Base-by-base conservation (phyloP, 2,329 filamentous ascomycete genomes). In the Madurella mycetomatis region DNA sequence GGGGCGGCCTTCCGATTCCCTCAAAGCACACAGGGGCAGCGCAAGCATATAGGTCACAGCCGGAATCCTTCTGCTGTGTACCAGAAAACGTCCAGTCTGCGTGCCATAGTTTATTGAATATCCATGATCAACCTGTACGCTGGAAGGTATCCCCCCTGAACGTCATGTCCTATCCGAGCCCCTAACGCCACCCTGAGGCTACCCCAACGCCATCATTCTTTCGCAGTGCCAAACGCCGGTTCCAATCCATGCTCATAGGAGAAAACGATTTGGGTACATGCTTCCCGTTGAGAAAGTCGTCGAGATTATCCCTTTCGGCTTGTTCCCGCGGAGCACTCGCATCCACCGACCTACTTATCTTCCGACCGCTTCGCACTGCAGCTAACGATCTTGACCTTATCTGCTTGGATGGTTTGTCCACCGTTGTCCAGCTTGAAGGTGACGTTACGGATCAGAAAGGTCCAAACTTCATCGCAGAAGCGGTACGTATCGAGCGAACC, bases 391-490 rank as follows among this genome's bases (percentile, higher is more conserved):
- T 97, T 97, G 73, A 99, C 89, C 71, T 91, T 92, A 69, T 96
- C 92, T 17, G 92, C 91, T 39, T 82, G 76, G 13, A 97, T 84
- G 1, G 83, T 82, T 57, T 85, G 82, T 53, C 82, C 83, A 62
- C 80, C 80, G 49, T 87, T 90, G 65, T 97, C 92, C 76, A 97
- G 87, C 76, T 99, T 99, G 77, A 99, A 97, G n/a, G 86, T 91
- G 53, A 97, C 92, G 63, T 97, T 94, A 74, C 96, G 96, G 74
- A 99, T 95, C 55, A 99, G 82, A 72, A 99, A 99, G 1, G 94
- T 99, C 94, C 94, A 99, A 55, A 99, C 94, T 76, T 99, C 94
- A 74, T 99, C 94, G 77, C 94, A 99, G 81, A 99, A 99, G 64
- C 94, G 88, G 77, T 99, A 99, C 15, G 94, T 97, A 70, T 97